Evolutionary conservation across 495 filamentous ascomycete species (phyloP).

Genomic region (Wilcoxina mikolae): DNA sequence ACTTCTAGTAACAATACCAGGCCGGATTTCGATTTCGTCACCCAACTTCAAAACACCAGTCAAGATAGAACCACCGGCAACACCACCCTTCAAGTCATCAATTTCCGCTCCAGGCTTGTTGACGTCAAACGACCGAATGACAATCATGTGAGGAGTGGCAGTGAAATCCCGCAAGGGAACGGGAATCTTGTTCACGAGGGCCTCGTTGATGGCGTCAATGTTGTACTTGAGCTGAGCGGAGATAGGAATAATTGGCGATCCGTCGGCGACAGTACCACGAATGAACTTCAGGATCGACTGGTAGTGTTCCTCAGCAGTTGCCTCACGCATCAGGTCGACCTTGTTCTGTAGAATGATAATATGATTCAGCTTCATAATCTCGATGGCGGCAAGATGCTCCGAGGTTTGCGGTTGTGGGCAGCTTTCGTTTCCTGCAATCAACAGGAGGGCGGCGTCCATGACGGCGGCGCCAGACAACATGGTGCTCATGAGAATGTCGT

Average conservation of each 20-base stretch:
- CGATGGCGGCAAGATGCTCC: constrained; percentile 94
- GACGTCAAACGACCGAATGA: constrained; percentile 96
- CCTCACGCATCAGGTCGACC: constrained; percentile 93
- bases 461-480: constrained; percentile 99
- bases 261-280: constrained; percentile 87
- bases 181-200: constrained; percentile 82
- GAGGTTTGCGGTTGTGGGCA: constrained; percentile 99
- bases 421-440: constrained; percentile 97
- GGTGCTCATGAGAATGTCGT: constrained; percentile 99
- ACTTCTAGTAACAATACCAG: constrained; percentile 86
- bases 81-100: constrained; percentile 95
- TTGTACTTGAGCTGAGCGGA: constrained; percentile 99
- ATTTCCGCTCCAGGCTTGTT: constrained; percentile 99
- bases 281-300: constrained; percentile 96
- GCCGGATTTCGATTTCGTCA: constrained; percentile 95
- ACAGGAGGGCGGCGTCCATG: constrained; percentile 93
- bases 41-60: constrained; percentile 90
- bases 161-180: constrained; percentile 80
- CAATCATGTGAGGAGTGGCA: constrained; percentile 87
- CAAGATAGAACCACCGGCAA: constrained; percentile 90
- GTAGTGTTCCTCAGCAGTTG: constrained; percentile 79
- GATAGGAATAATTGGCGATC: constrained; percentile 92
- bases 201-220: constrained; percentile 94
- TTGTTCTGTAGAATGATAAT: constrained; percentile 99
- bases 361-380: constrained; percentile 97